Evolutionary conservation across 768 basidiomycete species (phyloP), one percentile per base, ranked within the genome.

Genomic region (Tulasnella sp.): DNA sequence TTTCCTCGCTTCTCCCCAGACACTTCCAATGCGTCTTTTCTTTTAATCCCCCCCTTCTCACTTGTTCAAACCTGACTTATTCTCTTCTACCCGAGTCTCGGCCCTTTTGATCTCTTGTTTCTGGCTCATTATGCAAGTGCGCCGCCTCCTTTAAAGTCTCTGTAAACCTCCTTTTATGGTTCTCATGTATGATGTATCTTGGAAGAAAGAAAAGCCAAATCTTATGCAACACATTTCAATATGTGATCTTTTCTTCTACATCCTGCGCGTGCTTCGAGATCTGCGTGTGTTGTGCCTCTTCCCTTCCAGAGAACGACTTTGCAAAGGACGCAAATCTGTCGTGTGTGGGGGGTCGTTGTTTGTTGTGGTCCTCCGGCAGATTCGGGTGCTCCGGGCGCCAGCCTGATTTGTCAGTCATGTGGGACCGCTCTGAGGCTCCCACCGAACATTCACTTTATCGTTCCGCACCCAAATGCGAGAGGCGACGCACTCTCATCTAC

Each of bases 41-140:
- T 58, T 58, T 10, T 31, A n/a, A 58, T 58, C 27, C 14, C 12
- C 9, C 14, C 24, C 31, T 68, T 68, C 62, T 16, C 31, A n/a
- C 31, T 68, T 68, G 27, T 68, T 68, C 62, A 68, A 68, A 68
- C 62, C 62, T 68, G 62, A 68, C 62, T 68, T 68, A 68, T 68
- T 68, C 27, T 34, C 62, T 68, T 68, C 62, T 14, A 19, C 31
- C 10, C 62, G 24, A 16, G 62, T 68, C 62, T 36, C 62, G 34
- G 27, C 62, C 62, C 24, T 31, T n/a, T 56, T 19, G n/a, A n/a
- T 27, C 34, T 68, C 62, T 31, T 18, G 16, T 5, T 36, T 27
- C 36, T 27, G 27, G 62, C 52, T 52, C 62, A 68, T 68, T 34
- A 68, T 68, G 27, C 31, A 18, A 1, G 62, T 18, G 34, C 62